A percentile compares a stretch with the other conserved stretches of the same genome.
phyloP scores from a whole-genome alignment of 345 rosid species.

The Melaleuca alternifolia region DNA sequence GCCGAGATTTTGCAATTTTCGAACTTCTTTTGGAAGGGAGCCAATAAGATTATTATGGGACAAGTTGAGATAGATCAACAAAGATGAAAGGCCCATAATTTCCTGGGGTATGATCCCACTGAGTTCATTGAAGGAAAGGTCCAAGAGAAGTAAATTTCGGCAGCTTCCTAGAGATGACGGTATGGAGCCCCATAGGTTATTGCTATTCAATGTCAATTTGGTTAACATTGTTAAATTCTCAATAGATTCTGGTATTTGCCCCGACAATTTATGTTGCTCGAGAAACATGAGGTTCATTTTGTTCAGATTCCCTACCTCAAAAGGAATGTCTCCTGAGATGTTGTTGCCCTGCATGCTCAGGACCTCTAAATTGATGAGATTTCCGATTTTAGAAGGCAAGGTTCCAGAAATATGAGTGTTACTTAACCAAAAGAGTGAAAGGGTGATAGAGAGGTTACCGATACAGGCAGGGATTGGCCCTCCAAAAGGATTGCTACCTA shows the following conservation, averaged over 20 bases:
- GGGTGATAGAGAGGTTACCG: not conserved
- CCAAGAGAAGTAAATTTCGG: not conserved
- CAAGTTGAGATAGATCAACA: not conserved
- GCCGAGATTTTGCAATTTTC: not conserved
- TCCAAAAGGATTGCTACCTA: not conserved
- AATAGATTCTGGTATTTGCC: conserved; percentile 3
- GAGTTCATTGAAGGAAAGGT: not conserved
- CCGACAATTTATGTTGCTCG: not conserved
- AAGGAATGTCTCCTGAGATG: conserved; percentile 1
- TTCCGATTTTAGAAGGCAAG: not conserved
- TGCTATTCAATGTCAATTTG: not conserved
- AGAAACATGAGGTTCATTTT: not conserved
- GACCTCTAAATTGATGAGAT: conserved; percentile 2
- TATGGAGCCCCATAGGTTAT: not conserved
- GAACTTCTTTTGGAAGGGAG: not conserved
- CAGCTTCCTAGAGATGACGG: not conserved
- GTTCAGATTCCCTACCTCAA: not conserved
- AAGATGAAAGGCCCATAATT: not conserved
- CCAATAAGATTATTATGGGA: not conserved
- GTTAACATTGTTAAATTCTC: not conserved
- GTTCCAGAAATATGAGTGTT: not conserved
- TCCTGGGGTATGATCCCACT: not conserved
- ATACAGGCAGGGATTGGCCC: not conserved
- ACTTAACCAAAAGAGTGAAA: rapidly evolving
- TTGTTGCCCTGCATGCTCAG: not conserved